These are phyloP conservation scores for Pilobolus umbonatus DNA, from an alignment of 192 early-diverging fungal genomes.

Conservation along the genomic window DNA sequence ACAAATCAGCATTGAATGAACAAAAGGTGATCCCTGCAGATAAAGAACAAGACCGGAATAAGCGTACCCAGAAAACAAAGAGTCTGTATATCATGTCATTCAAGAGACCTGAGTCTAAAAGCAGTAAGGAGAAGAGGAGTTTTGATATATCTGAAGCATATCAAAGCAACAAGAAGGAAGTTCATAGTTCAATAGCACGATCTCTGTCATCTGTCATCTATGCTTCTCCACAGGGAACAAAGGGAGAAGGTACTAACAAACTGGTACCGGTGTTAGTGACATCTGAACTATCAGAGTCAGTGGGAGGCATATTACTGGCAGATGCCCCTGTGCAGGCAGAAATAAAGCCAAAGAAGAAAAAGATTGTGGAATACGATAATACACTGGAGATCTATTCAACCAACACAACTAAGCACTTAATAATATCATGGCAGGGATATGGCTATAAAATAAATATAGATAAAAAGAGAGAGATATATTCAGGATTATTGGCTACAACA, in stretches of 20 bases:
- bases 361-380: conserved; percentile 23
- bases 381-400: conserved; percentile 1
- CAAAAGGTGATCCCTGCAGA: neutral
- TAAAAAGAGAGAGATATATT: neutral
- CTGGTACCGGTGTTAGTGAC: conserved; percentile 26
- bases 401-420: too few species aligned
- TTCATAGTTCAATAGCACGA: conserved; percentile 16
- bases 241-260: neutral
- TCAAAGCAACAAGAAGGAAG: conserved; percentile 12
- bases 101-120: conserved; percentile 5
- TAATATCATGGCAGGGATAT: conserved; percentile 27
- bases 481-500: neutral
- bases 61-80: conserved; percentile 11
- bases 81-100: conserved; percentile 20
- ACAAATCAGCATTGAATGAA: conserved; percentile 1
- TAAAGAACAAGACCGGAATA: neutral
- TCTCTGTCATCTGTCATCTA: conserved; percentile 24
- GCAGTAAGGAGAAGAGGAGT: neutral
- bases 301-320: neutral
- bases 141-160: conserved; percentile 10
- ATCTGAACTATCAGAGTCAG: conserved; percentile 14
- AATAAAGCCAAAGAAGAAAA: conserved; percentile 1
- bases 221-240: conserved; percentile 15
- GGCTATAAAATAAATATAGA: conserved; percentile 6
- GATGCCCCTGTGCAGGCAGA: neutral